Conservation (phyloP, 2,329 filamentous ascomycete species). For the Trichoderma atrobrunneum region DNA sequence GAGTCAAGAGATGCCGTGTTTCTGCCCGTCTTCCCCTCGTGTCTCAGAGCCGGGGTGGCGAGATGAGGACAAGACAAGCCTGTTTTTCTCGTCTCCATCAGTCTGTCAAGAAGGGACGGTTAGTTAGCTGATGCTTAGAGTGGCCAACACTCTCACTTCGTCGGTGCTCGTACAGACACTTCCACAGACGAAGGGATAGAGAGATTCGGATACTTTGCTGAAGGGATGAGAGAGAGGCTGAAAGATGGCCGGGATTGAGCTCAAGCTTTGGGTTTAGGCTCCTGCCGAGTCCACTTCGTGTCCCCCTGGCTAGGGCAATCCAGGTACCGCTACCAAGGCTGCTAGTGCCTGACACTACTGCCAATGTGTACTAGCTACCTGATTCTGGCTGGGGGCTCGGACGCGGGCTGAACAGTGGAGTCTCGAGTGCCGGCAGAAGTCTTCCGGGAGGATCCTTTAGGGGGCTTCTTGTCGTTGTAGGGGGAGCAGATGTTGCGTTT, state of each 20-base stretch:
- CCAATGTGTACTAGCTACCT: not conserved
- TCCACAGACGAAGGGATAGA: not conserved
- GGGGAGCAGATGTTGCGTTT: not conserved
- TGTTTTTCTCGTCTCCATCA: not conserved
- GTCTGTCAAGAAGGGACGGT: not conserved
- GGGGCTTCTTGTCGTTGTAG: not conserved
- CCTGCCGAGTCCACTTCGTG: not conserved
- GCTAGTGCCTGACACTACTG: constrained; percentile 2
- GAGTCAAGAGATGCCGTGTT: not conserved
- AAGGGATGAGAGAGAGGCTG: constrained; percentile 3
- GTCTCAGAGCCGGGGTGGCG: not conserved
- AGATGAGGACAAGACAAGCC: not conserved
- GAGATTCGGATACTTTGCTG: not conserved
- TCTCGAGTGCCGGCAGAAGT: not conserved
- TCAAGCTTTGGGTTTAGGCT: not conserved
- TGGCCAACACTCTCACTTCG: not conserved
- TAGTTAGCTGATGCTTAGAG: not conserved
- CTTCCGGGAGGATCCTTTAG: not conserved
- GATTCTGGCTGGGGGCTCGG: not conserved
- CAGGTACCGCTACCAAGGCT: not conserved
- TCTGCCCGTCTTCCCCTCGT: not conserved
- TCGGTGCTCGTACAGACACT: not conserved
- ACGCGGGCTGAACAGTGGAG: constrained; percentile 15
- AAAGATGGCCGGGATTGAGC: not conserved
- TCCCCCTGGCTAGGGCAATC: not conserved